phyloP scores from a whole-genome alignment of 148 eudicot species.

The Polygonum aviculare region DNA sequence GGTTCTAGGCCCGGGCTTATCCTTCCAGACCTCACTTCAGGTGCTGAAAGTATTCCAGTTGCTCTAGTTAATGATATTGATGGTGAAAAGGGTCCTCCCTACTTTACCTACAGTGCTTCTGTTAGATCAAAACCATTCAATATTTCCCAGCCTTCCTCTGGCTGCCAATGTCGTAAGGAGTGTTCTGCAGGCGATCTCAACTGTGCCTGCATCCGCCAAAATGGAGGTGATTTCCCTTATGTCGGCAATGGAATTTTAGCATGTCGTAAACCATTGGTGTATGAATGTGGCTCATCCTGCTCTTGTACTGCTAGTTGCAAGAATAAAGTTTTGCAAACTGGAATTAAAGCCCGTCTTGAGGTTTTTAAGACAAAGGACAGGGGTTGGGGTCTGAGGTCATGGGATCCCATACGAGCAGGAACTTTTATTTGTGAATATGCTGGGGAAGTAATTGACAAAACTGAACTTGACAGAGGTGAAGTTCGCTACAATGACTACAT shows the following conservation, averaged over 20 bases:
- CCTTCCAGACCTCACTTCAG: slow-evolving; percentile 79
- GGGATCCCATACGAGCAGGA: slow-evolving; percentile 78
- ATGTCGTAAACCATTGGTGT: slow-evolving; percentile 39
- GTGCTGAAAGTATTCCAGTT: slow-evolving; percentile 62
- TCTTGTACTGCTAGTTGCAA: slow-evolving; percentile 60
- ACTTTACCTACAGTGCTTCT: slow-evolving; percentile 53
- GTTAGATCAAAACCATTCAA: slow-evolving; percentile 42
- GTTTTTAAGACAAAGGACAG: slow-evolving; percentile 76
- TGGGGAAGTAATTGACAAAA: slow-evolving; percentile 60
- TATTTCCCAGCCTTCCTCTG: slow-evolving; percentile 31
- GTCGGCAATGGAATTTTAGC: slow-evolving; percentile 48
- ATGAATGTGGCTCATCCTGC: slow-evolving; percentile 80
- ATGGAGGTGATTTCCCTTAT: slow-evolving; percentile 63
- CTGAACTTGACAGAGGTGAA: slow-evolving; percentile 29
- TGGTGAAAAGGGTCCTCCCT: slow-evolving; percentile 77
- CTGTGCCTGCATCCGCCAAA: slow-evolving; percentile 66
- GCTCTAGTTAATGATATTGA: slow-evolving; percentile 83
- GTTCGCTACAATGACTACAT: slow-evolving; percentile 45
- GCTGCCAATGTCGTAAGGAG: slow-evolving; percentile 57
- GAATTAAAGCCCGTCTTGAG: slow-evolving; percentile 60
- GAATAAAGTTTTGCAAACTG: slow-evolving; percentile 59
- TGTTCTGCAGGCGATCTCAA: slow-evolving; percentile 68
- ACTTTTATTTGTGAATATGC: slow-evolving; percentile 72
- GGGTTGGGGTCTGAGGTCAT: slow-evolving; percentile 86
- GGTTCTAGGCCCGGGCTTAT: slow-evolving; percentile 58